Base-by-base conservation (phyloP, 495 filamentous ascomycete species). In the Aspergillus olivimuriae region DNA sequence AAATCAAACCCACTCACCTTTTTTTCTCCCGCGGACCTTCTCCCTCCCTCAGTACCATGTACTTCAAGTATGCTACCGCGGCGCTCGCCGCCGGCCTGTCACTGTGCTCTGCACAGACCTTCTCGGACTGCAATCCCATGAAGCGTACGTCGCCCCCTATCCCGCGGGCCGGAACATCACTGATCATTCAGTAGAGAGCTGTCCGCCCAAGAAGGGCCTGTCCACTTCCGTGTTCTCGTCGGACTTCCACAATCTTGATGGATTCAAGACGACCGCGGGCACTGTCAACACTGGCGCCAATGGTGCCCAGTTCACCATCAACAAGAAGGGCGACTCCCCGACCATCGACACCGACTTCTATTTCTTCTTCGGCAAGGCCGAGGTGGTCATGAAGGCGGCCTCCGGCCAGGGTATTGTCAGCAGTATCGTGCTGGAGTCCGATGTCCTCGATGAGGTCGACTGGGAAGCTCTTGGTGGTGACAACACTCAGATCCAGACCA, bases 391-490 rank as follows among this genome's bases (percentile, higher is more conserved):
- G 72, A 82, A 89, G 68, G 80, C 83, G 8, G 78, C 89, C 6
- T 64, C 67, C 4, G 89, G 89, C 15, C 68, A 65, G 12, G 89
- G 89, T 47, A 80, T 95, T 46, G 80, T 94, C 58, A 77, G 84
- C 68, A 86, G 80, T 11, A 73, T 91, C 40, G 87, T 96, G 5
- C 65, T 97, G 37, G 80, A 91, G 57, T 95, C 90, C 3, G 89
- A 94, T 63, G 78, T 80, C 50, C 75, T 95, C n/a, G 92, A 98
- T 62, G 92, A 98, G 69, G 84, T 98, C 56, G 92, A 96, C 66
- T 90, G 89, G 79, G 69, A 72, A 50, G 58, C 60, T 35, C 66
- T 83, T 33, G 84, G 86, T 41, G 74, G 75, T n/a, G 73, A 82
- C 53, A 62, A 68, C 32, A 71, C 55, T 42, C 63, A 83, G 45